These are phyloP conservation scores for Schoenoplectus tabernaemontani DNA, from an alignment of 202 grass and related monocot genomes.

Conservation along the genomic window DNA sequence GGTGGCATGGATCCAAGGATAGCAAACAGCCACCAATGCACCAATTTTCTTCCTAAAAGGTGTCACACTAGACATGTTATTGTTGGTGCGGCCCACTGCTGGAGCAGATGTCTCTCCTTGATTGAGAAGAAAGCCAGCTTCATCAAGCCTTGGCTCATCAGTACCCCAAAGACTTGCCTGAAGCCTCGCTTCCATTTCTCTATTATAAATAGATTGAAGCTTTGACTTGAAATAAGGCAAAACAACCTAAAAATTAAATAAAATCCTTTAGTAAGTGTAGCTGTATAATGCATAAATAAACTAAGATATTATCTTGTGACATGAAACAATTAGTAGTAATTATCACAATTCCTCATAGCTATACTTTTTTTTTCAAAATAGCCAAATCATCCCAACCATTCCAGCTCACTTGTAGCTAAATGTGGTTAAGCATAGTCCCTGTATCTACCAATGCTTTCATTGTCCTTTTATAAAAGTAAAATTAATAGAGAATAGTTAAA, in stretches of 20 bases:
- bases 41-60: slow-evolving; percentile 67
- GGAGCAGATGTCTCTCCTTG: slow-evolving; percentile 54
- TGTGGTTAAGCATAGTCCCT: background rate
- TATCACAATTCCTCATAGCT: background rate
- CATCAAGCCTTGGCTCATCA: slow-evolving; percentile 62
- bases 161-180: slow-evolving; percentile 94
- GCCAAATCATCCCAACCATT: background rate
- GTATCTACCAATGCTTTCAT: background rate
- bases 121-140: slow-evolving; percentile 59
- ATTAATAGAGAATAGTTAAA: background rate
- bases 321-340: background rate
- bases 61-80: slow-evolving; percentile 42
- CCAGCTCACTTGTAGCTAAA: background rate
- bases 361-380: background rate
- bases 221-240: slow-evolving; percentile 98
- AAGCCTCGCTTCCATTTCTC: slow-evolving; percentile 97
- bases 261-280: slow-evolving; percentile 1
- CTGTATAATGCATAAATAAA: slow-evolving; percentile 3
- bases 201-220: slow-evolving; percentile 81
- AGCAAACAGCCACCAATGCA: slow-evolving; percentile 67
- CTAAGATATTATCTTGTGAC: background rate
- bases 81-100: slow-evolving; percentile 24
- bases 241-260: slow-evolving; percentile 61
- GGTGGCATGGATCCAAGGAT: slow-evolving; percentile 98
- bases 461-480: background rate